These are phyloP conservation scores for Pseudotsuga menziesii DNA, from an alignment of 75 land plant genomes.

Conservation along the genomic window DNA sequence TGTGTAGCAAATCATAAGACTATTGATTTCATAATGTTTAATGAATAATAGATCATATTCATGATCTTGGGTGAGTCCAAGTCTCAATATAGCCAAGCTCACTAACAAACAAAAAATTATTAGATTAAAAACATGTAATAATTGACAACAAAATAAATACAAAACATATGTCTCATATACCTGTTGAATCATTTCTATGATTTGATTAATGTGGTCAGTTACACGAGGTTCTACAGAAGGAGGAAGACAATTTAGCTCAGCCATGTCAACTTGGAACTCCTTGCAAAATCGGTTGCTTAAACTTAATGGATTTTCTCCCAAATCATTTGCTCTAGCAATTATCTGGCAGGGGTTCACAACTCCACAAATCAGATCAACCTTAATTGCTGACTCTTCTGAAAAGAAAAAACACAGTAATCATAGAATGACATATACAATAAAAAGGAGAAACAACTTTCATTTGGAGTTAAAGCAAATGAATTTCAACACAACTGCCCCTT, in stretches of 20 bases:
- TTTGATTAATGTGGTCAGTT: conserved; percentile 69
- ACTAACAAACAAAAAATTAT: too few relatives aligned
- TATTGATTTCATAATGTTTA: too few relatives aligned
- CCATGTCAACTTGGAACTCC: conserved; percentile 87
- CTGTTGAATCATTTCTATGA: conserved; percentile 80
- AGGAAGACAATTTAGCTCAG: conserved; percentile 61
- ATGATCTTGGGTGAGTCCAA: too few relatives aligned
- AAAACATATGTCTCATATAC: conserved; percentile 19
- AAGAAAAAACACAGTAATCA: too few relatives aligned
- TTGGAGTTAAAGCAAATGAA: neutral
- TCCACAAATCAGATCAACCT: neutral
- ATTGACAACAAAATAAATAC: too few relatives aligned
- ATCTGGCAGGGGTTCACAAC: conserved; percentile 46
- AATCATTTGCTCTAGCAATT: conserved; percentile 78
- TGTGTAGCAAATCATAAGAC: too few relatives aligned
- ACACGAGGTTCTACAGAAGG: conserved; percentile 86
- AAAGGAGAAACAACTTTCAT: neutral
- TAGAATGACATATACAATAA: neutral
- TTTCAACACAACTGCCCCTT: neutral
- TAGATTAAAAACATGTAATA: too few relatives aligned
- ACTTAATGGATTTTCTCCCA: conserved; percentile 69
- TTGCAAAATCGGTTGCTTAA: conserved; percentile 75
- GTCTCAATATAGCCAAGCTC: too few relatives aligned
- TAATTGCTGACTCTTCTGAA: neutral
- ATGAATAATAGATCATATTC: too few relatives aligned